Evolutionary conservation across 2,329 filamentous ascomycete genomes (phyloP), one percentile per base, ranked within the genome.

Genomic region (Calonectria pauciramosa): DNA sequence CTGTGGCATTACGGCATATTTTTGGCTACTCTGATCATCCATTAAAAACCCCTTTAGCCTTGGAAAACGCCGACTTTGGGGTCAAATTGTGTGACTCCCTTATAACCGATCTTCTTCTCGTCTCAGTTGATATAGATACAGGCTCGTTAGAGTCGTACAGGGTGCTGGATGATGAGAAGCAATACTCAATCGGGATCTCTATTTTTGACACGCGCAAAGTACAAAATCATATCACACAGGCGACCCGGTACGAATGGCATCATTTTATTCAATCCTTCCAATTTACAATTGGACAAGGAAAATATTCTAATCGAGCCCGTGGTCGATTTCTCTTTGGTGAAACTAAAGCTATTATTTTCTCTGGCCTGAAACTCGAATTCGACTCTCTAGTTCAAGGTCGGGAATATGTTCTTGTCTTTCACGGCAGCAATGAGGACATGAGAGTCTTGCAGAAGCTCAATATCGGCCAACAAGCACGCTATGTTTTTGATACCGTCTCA

Each of bases 101-200:
- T 26, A 26, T 60, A 32, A 60, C 13, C n/a, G 56, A 60, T 32
- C 10, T 60, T 32, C 56, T 60, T 30, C 34, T 60, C n/a, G 30
- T 60, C n/a, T 60, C 56, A 60, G 28, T 60, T 60, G 56, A 60
- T 60, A 32, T 60, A n/a, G 56, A 60, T 38, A 60, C 28, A 60
- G 30, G 30, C 8, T 41, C 36, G 3, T 41, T 41, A 18, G n/a
- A 60, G 56, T n/a, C 23, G 23, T 60, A 60, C 30, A 32, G 30
- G 56, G 34, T 30, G 30, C 23, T 34, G 10, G 23, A 32, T 34
- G 32, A 60, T 23, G 16, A 60, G 11, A 26, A 60, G 56, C 28
- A 60, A 32, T 60, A 30, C 30, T 32, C 23, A 16, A 60, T 60
- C 56, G 56, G 56, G 28, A 60, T 60, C 30, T 60, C 56, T 14